phyloP scores from a whole-genome alignment of 208 protist genomes.

The Leishmania arabica region DNA sequence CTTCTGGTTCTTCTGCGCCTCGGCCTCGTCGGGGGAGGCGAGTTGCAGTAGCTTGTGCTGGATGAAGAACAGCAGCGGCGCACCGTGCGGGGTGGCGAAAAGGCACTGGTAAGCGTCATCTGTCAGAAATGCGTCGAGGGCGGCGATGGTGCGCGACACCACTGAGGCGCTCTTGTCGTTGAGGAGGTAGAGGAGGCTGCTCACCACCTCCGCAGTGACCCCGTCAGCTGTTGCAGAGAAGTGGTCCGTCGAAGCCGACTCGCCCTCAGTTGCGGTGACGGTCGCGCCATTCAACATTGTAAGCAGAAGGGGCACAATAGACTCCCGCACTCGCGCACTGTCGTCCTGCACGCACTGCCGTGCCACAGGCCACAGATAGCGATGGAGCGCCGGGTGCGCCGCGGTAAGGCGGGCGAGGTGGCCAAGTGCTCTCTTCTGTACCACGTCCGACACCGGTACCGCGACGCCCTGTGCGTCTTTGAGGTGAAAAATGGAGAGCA shows the following conservation, averaged over 20 bases:
- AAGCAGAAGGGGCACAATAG: constrained; percentile 74
- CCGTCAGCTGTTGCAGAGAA: not conserved
- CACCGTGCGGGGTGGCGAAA: constrained; percentile 39
- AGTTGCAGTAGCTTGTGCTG: constrained; percentile 68
- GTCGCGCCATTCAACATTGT: constrained; percentile 44
- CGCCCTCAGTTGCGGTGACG: constrained; percentile 6
- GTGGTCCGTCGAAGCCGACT: not conserved
- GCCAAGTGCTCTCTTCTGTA: constrained; percentile 50
- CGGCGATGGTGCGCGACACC: constrained; percentile 64
- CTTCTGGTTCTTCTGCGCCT: constrained; percentile 31
- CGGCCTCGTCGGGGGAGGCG: constrained; percentile 10
- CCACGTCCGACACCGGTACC: constrained; percentile 37
- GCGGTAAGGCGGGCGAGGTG: constrained; percentile 59
- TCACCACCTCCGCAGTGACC: constrained; percentile 54
- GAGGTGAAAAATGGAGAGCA: constrained; percentile 73
- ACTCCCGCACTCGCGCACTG: constrained; percentile 76
- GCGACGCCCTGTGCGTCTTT: constrained; percentile 45
- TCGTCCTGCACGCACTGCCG: constrained; percentile 71
- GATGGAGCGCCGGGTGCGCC: constrained; percentile 59
- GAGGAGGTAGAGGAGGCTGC: constrained; percentile 74
- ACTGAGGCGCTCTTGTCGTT: constrained; percentile 72
- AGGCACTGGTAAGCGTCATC: constrained; percentile 37
- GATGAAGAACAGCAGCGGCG: constrained; percentile 53
- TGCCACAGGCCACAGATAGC: constrained; percentile 71
- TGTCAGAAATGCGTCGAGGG: constrained; percentile 73